Evolutionary conservation across 495 filamentous ascomycete genomes (phyloP), one percentile per base, ranked within the genome.

Genomic region (Pseudotulostoma volvatum): DNA sequence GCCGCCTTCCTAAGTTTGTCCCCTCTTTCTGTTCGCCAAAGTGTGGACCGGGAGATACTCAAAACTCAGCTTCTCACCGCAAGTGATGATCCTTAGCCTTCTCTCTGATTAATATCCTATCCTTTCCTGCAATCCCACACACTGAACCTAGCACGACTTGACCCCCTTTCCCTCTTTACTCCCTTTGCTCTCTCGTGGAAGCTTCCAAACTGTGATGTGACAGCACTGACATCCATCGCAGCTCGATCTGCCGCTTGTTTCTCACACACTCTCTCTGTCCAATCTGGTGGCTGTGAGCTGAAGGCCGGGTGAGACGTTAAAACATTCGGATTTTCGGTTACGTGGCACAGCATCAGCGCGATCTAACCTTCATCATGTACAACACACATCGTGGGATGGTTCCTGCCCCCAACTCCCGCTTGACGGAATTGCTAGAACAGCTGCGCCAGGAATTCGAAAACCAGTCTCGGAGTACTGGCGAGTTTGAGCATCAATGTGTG

Each of bases 401-500:
- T 49, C 75, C 73, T 46, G 70, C 64, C 45, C 70, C 79, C 48
- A 78, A 76, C 65, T 69, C 70, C 48, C 86, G 90, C 39, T 64
- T 96, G 46, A 84, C 74, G 45, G 90, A 97, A 65, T 71, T 95
- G 45, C 66, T 97, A 49, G 88, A 95, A 32, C 77, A 85, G 48
- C 73, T 97, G 45, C 77, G 92, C 47, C 64, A 69, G 54, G 90
- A 97, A 59, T 97, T 94, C 49, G 90, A 95, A 40, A 73, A 62
- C 41, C 81, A 93, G 54, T 67, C 77, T 67, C 75, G 48, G 68
- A 79, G 49, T 50, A 77, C 69, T 49, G 78, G 78, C 50, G 81
- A 84, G 39, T 88, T 80, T 57, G 88, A 97, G 44, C 80, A 85
- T 51, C 81, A 87, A 54, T 76, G 90, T 95, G 73, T 64, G 88